Evolutionary conservation across 208 protist genomes (phyloP), one percentile per base, ranked within the genome.

Genomic region (Porcisia deanei): DNA sequence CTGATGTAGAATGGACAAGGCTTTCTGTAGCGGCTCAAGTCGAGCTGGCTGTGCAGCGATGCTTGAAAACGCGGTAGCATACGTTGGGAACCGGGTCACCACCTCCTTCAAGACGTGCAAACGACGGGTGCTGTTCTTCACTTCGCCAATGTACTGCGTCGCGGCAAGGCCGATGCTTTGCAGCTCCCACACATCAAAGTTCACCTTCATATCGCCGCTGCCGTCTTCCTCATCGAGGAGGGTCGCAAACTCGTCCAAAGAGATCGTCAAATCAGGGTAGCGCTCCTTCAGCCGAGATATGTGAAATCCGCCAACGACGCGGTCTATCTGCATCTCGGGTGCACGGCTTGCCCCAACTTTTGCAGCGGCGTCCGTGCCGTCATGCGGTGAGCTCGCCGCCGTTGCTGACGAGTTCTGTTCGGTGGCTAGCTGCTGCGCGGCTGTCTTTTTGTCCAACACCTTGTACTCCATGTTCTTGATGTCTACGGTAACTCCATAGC

Each of bases 381-480:
- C 66, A 16, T 55, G 30, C 9, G 39, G 10, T 18, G 60, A 65
- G 6, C 7, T 39, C 39, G 37, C 10, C 37, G 37, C 60, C 18
- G 14, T 6, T 22, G 37, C 37, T 39, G 18, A 10, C 60, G 39
- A 39, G 37, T 7, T 73, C 68, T 68, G 75, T 57, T 71, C 75
- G 63, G 68, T 71, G 55, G 71, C 54, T 47, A 18, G 59, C 43
- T 75, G 71, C 75, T 71, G 65, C 25, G 60, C 67, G 1, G 77
- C 74, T 7, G 63, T 57, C 69, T 87, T 87, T 72, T 99, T 96
- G 80, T 99, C 96, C 14, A 98, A 77, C 39, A 91, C 96, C 72
- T 98, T 99, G 88, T 99, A 99, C 87, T 99, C 98, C 76, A 97
- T 96, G 78, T 91, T 99, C 71, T 99, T 99, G 55, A 99, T 86